These are phyloP conservation scores for Blastobotrys buckinghamii DNA, from an alignment of 1,139 yeast species.

Conservation along the genomic window DNA sequence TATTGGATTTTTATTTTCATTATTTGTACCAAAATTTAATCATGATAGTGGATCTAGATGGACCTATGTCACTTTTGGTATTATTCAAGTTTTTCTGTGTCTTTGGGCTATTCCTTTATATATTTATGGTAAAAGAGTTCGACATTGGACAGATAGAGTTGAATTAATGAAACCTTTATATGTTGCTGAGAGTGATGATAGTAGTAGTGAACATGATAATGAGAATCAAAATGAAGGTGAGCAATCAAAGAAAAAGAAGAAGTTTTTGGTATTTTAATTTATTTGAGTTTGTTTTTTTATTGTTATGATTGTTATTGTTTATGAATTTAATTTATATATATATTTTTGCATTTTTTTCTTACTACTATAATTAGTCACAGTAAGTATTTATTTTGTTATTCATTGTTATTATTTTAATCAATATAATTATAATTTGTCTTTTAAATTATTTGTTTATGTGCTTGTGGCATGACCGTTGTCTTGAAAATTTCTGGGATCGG, in stretches of 20 bases:
- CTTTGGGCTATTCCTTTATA: conserved; percentile 49
- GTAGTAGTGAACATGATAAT: neutral
- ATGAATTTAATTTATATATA: too few species aligned
- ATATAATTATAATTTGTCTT: too few species aligned
- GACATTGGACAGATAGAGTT: conserved; percentile 42
- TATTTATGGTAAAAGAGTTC: conserved; percentile 47
- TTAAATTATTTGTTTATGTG: too few species aligned
- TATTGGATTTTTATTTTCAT: conserved; percentile 51
- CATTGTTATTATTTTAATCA: too few species aligned
- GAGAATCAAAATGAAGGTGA: neutral
- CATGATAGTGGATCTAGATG: conserved; percentile 41
- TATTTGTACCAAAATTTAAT: conserved; percentile 48
- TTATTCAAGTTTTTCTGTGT: conserved; percentile 46
- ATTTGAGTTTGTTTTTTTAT: neutral
- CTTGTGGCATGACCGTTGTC: too few species aligned
- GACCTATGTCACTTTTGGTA: conserved; percentile 50
- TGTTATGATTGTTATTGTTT: neutral
- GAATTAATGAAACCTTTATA: conserved; percentile 26
- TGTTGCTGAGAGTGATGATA: conserved; percentile 6
- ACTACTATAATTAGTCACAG: neutral
- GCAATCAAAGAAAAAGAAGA: neutral
- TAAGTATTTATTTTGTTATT: neutral
- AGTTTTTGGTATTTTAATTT: neutral
- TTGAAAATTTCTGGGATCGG: too few species aligned
- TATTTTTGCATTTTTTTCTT: neutral